Evolutionary conservation across 371 early-diverging fungal species (phyloP).

Genomic region (Mortierella sp.): DNA sequence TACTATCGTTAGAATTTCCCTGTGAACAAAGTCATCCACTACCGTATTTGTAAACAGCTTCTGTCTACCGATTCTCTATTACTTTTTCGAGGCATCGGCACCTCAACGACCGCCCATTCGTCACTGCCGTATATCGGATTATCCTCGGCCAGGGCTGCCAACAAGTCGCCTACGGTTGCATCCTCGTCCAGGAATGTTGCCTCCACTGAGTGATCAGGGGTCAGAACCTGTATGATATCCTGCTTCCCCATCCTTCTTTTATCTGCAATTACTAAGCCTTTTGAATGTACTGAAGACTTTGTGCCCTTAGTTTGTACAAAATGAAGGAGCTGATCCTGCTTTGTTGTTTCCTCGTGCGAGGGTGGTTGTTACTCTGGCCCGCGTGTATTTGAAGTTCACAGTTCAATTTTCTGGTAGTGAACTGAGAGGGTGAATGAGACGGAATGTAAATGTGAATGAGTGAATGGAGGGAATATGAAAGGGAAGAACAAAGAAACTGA

Average conservation of each 20-base stretch:
- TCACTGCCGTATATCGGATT: conserved; percentile 21
- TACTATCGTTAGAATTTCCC: not conserved
- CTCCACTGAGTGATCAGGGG: conserved; percentile 50
- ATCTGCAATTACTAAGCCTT: not conserved
- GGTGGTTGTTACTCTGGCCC: too few species aligned
- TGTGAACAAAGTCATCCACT: not conserved
- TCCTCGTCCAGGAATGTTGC: conserved; percentile 55
- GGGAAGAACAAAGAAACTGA: too few species aligned
- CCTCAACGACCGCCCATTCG: conserved; percentile 51
- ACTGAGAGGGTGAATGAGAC: not conserved
- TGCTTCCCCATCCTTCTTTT: conserved; percentile 51
- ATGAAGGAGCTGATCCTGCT: too few species aligned
- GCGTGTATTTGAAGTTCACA: too few species aligned
- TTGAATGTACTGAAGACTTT: too few species aligned
- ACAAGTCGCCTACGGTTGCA: conserved; percentile 48
- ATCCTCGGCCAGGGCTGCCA: conserved; percentile 41
- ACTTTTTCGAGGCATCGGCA: conserved; percentile 51
- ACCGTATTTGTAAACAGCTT: not conserved
- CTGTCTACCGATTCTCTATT: not conserved
- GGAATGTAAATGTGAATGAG: not conserved
- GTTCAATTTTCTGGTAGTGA: too few species aligned
- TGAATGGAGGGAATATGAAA: not conserved
- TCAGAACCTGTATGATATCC: conserved; percentile 57
- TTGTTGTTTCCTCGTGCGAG: too few species aligned
- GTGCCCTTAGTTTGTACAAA: too few species aligned